These are phyloP conservation scores for Coriolopsis trogii DNA, from an alignment of 1,284 basidiomycete genomes.

Conservation along the genomic window DNA sequence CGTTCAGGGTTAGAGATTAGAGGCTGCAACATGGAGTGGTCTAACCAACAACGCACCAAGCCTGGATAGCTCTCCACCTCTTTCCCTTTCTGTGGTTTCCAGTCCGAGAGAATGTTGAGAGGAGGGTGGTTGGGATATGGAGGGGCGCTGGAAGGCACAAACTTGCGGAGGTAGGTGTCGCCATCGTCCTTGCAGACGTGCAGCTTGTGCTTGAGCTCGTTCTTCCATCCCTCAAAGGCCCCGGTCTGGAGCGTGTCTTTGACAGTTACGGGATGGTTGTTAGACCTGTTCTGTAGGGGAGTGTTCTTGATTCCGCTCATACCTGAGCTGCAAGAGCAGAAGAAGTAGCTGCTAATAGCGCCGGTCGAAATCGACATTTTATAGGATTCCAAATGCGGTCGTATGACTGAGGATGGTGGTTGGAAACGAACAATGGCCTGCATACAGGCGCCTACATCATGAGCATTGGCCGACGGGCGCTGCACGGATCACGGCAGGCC, in stretches of 20 bases:
- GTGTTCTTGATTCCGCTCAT: not conserved
- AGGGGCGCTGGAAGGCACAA: not conserved
- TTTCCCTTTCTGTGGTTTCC: not conserved
- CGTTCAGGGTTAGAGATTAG: not conserved
- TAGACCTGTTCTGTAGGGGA: not conserved
- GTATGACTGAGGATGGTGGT: too few species aligned
- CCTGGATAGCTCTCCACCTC: not conserved
- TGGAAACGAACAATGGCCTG: too few species aligned
- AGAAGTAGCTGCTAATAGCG: not conserved
- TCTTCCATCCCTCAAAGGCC: not conserved
- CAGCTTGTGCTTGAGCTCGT: not conserved
- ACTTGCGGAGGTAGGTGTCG: not conserved
- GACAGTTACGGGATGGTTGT: not conserved
- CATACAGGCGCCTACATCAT: too few species aligned
- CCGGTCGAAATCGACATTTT: constrained; percentile 2
- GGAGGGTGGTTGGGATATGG: not conserved
- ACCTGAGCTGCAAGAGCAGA: constrained; percentile 2
- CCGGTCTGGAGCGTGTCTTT: not conserved
- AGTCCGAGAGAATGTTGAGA: not conserved
- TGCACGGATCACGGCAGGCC: too few species aligned
- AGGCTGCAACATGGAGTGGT: not conserved
- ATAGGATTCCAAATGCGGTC: too few species aligned
- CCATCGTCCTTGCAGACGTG: not conserved
- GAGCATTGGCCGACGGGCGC: too few species aligned
- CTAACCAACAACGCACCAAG: constrained; percentile 1